Evolutionary conservation across 2,329 filamentous ascomycete species (phyloP).

Genomic region (Nemania abortiva): DNA sequence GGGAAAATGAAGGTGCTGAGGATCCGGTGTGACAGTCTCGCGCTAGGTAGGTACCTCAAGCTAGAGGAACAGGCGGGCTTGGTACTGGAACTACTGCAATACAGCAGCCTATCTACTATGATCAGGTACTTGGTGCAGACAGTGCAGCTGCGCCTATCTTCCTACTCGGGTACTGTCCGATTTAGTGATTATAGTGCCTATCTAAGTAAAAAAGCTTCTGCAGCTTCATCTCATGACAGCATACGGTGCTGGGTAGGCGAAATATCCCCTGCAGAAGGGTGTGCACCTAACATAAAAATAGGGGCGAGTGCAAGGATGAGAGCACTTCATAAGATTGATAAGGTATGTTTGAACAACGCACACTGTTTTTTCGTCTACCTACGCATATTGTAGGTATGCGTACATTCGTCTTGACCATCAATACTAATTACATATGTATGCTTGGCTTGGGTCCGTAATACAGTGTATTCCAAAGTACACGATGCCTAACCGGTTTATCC

Average conservation of each 20-base stretch:
- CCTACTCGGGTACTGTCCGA: neutral
- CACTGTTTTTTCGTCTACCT: slow-evolving; percentile 16
- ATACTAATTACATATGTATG: neutral
- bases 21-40: slow-evolving; percentile 23
- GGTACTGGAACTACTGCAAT: neutral
- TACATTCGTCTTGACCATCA: neutral
- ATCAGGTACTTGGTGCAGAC: slow-evolving; percentile 14
- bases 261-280: slow-evolving; percentile 20
- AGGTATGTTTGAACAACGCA: neutral
- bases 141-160: neutral
- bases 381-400: neutral
- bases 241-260: neutral
- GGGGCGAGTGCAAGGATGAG: slow-evolving; percentile 25
- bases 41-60: slow-evolving; percentile 11
- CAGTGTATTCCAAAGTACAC: neutral
- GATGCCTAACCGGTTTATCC: neutral
- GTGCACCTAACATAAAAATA: slow-evolving; percentile 23
- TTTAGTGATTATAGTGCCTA: slow-evolving; percentile 2
- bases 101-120: neutral
- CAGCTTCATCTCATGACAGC: slow-evolving; percentile 19
- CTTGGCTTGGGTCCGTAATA: neutral
- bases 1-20: slow-evolving; percentile 33
- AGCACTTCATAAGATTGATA: neutral
- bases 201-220: neutral
- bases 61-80: neutral